phyloP scores from a whole-genome alignment of 805 yeast species.

The Schizosaccharomyces lindneri region DNA sequence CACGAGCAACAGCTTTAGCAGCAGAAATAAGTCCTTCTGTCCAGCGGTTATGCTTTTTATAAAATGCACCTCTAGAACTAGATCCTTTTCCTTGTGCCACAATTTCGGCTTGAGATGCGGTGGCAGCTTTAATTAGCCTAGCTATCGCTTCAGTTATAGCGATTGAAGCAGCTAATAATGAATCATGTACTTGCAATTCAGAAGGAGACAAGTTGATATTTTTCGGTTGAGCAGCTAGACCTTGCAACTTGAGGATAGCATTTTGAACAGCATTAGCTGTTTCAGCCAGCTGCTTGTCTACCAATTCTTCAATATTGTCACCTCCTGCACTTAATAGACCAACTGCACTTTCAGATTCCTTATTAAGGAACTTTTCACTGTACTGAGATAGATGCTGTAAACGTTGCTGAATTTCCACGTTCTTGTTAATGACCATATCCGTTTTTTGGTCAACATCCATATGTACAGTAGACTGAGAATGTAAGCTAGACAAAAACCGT shows the following conservation, averaged over 20 bases:
- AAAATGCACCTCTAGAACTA: constrained; percentile 44
- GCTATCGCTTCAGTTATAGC: constrained; percentile 61
- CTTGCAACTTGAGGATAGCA: constrained; percentile 36
- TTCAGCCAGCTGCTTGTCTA: constrained; percentile 44
- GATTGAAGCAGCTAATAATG: constrained; percentile 52
- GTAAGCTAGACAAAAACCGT: constrained; percentile 32
- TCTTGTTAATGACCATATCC: constrained; percentile 53
- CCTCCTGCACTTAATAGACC: constrained; percentile 10
- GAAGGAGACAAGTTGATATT: constrained; percentile 29
- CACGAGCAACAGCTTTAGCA: constrained; percentile 60
- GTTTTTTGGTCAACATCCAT: constrained; percentile 38
- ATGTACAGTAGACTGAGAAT: constrained; percentile 26
- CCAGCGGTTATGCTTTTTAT: constrained; percentile 75
- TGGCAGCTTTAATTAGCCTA: constrained; percentile 44
- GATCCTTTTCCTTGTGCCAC: constrained; percentile 45
- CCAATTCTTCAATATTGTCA: constrained; percentile 42
- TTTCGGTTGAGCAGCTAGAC: constrained; percentile 23
- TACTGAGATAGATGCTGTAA: constrained; percentile 32
- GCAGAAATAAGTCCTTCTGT: constrained; percentile 83
- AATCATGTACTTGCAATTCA: constrained; percentile 47
- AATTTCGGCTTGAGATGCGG: constrained; percentile 61
- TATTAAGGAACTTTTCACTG: constrained; percentile 32
- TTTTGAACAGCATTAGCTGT: constrained; percentile 46
- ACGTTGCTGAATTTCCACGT: constrained; percentile 45
- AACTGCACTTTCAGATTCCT: constrained; percentile 7